phyloP scores from a whole-genome alignment of 2,329 filamentous ascomycete species.

The Claviceps citrina region DNA sequence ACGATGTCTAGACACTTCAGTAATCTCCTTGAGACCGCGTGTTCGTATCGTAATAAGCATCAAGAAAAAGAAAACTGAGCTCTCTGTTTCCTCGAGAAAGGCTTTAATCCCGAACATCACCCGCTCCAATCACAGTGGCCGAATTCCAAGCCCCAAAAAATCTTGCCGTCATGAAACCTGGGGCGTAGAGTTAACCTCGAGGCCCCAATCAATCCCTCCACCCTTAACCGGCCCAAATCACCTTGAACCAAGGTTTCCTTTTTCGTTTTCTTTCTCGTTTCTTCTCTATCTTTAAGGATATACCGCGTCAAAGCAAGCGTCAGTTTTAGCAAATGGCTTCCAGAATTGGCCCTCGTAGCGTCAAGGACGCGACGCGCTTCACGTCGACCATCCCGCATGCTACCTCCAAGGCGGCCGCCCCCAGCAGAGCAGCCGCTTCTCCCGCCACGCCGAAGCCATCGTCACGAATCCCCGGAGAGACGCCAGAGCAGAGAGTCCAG shows the following conservation, averaged over 20 bases:
- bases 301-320: no score
- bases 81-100: no score
- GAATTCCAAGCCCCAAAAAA: conserved; percentile 21
- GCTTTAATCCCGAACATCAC: conserved; percentile 17
- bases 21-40: no score
- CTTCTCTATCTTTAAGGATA: no score
- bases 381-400: conserved; percentile 44
- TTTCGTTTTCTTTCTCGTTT: no score
- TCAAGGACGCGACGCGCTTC: conserved; percentile 65
- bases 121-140: conserved; percentile 21
- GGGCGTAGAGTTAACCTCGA: no score
- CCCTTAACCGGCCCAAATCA: not conserved
- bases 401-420: conserved; percentile 39
- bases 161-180: conserved; percentile 12
- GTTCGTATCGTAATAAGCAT: no score
- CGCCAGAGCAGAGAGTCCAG: conserved; percentile 53
- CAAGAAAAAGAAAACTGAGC: no score
- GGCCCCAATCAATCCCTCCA: conserved; percentile 1
- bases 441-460: conserved; percentile 12
- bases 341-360: conserved; percentile 45
- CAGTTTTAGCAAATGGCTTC: conserved; percentile 20
- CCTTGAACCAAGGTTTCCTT: not conserved
- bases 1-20: no score
- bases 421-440: conserved; percentile 14
- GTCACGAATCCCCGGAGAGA: conserved; percentile 33